Evolutionary conservation across 306 rosid species (phyloP).

Genomic region (Senna siamea): DNA sequence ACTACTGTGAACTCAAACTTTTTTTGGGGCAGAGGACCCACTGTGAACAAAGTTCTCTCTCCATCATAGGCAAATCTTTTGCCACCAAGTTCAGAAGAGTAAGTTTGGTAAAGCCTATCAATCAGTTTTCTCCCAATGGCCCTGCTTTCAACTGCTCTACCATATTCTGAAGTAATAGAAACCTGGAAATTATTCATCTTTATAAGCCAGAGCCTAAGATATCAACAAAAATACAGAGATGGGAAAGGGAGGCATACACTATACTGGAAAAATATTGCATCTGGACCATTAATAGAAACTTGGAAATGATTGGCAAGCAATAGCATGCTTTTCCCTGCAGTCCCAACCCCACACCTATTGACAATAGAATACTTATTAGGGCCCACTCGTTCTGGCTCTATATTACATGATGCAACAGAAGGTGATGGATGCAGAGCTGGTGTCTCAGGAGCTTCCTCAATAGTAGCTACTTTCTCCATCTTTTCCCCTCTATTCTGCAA

Average conservation of each 20-base stretch:
- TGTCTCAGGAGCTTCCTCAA: slow-evolving; percentile 43
- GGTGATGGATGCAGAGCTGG: slow-evolving; percentile 46
- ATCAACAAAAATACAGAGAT: slow-evolving; percentile 19
- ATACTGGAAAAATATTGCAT: slow-evolving; percentile 84
- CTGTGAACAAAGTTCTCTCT: slow-evolving; percentile 70
- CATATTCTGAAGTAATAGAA: slow-evolving; percentile 64
- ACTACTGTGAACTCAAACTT: slow-evolving; percentile 65
- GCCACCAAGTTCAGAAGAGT: slow-evolving; percentile 63
- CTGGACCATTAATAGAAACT: slow-evolving; percentile 58
- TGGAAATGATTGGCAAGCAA: slow-evolving; percentile 72
- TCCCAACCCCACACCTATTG: slow-evolving; percentile 66
- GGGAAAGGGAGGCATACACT: slow-evolving; percentile 56
- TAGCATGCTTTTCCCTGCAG: slow-evolving; percentile 51
- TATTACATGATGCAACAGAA: slow-evolving; percentile 33
- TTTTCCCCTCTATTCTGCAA: slow-evolving; percentile 25
- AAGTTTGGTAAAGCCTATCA: slow-evolving; percentile 68
- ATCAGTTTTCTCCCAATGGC: slow-evolving; percentile 76
- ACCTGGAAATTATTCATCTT: slow-evolving; percentile 58
- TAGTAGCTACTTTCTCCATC: slow-evolving; percentile 45
- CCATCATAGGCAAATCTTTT: slow-evolving; percentile 84
- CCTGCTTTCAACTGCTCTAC: slow-evolving; percentile 59
- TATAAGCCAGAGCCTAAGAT: slow-evolving; percentile 26
- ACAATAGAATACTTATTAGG: slow-evolving; percentile 53
- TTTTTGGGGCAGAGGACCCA: slow-evolving; percentile 68
- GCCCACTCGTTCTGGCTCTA: slow-evolving; percentile 42